Conservation (phyloP, 305 asterid species). For the Rubia balearica region DNA sequence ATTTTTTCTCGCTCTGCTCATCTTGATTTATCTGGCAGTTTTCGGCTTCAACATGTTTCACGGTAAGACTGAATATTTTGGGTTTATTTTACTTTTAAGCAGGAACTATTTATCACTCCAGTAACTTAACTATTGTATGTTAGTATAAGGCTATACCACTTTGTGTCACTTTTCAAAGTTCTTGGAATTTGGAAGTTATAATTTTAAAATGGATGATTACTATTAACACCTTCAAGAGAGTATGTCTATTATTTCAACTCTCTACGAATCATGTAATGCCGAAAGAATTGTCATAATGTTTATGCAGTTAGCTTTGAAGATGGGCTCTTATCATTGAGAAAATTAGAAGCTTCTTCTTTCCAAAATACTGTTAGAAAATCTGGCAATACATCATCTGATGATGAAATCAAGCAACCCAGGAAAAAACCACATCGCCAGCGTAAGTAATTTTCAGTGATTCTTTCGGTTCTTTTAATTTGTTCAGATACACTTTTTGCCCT, state of each 20-base stretch:
- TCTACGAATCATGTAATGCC: not conserved
- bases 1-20: constrained; percentile 45
- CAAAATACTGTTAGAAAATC: constrained; percentile 13
- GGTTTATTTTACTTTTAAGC: not conserved
- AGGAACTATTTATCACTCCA: not conserved
- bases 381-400: constrained; percentile 23
- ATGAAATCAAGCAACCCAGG: constrained; percentile 30
- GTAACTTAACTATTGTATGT: not conserved
- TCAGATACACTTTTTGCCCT: not conserved
- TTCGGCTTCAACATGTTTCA: constrained; percentile 59
- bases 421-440: constrained; percentile 52
- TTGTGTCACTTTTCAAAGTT: not conserved
- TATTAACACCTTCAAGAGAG: not conserved
- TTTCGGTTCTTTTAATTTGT: constrained; percentile 4
- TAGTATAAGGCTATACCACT: not conserved
- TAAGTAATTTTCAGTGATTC: constrained; percentile 29
- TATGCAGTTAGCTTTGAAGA: constrained; percentile 33
- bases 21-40: constrained; percentile 47
- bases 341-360: constrained; percentile 3
- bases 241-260: not conserved
- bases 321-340: constrained; percentile 27
- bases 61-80: constrained; percentile 39
- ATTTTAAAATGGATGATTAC: not conserved
- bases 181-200: not conserved
- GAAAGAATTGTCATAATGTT: not conserved